Conservation (phyloP, 257 asterid species). For the Primulina eburnea region DNA sequence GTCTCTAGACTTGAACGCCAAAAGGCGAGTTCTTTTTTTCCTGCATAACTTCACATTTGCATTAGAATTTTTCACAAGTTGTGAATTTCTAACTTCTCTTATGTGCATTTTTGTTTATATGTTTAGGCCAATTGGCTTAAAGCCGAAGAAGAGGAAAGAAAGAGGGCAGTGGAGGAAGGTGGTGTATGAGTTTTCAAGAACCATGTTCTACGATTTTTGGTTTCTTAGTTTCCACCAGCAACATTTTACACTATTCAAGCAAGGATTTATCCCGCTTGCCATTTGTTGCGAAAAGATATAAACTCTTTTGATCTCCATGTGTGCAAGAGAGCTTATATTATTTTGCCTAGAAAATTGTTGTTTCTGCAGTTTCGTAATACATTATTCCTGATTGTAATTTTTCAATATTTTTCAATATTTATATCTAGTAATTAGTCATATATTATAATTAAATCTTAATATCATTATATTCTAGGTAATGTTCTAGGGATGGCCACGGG, state of each 20-base stretch:
- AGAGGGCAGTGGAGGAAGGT: conserved; percentile 27
- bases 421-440: too few species aligned
- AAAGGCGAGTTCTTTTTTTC: conserved; percentile 47
- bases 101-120: not conserved
- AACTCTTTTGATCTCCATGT: not conserved
- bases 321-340: not conserved
- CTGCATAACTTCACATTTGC: not conserved
- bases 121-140: conserved; percentile 82
- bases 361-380: not conserved
- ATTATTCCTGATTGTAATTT: too few species aligned
- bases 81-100: not conserved
- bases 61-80: not conserved
- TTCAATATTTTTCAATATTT: too few species aligned
- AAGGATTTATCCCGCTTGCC: conserved; percentile 15
- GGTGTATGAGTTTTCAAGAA: conserved; percentile 12
- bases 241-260: not conserved
- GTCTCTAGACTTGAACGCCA: conserved; percentile 75
- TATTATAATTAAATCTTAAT: too few species aligned
- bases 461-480: too few species aligned
- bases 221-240: conserved; percentile 6
- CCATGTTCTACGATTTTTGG: not conserved
- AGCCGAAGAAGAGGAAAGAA: conserved; percentile 88
- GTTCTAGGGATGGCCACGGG: too few species aligned
- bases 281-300: conserved; percentile 8
- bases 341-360: not conserved